These are phyloP conservation scores for Fusarium caatingaense DNA, from an alignment of 2,329 filamentous ascomycete genomes.

Conservation along the genomic window DNA sequence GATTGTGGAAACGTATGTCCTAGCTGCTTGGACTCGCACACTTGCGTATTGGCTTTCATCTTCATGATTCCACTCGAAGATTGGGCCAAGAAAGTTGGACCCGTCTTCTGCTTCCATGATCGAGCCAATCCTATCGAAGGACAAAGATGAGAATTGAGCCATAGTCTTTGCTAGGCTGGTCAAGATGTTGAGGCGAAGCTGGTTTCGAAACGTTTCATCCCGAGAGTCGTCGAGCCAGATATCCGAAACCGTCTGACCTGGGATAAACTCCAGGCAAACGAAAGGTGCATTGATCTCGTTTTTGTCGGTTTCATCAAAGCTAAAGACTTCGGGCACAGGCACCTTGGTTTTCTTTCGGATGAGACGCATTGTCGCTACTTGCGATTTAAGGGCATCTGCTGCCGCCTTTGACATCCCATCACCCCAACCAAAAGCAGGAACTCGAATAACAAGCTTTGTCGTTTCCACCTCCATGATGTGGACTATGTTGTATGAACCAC, in stretches of 20 bases:
- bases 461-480: conserved; percentile 2
- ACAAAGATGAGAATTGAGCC: background rate
- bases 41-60: background rate
- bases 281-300: conserved; percentile 11
- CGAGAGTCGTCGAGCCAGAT: conserved; percentile 4
- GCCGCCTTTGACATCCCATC: conserved; percentile 23
- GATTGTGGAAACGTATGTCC: background rate
- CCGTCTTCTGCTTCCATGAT: background rate
- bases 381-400: conserved; percentile 18
- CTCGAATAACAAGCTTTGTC: conserved; percentile 20
- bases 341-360: background rate
- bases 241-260: background rate
- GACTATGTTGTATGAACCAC: conserved; percentile 6
- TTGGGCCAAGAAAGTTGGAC: rapidly evolving
- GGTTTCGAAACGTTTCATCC: background rate
- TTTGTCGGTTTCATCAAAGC: background rate
- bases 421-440: conserved; percentile 22
- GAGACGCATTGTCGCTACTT: conserved; percentile 17
- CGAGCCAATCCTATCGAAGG: background rate
- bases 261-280: conserved; percentile 6
- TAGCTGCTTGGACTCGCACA: background rate
- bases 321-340: conserved; percentile 2
- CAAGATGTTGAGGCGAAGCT: conserved; percentile 4
- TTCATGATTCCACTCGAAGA: background rate
- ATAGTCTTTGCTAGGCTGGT: background rate